phyloP scores from a whole-genome alignment of 1,284 basidiomycete genomes.

The Clitocybe nebularis region DNA sequence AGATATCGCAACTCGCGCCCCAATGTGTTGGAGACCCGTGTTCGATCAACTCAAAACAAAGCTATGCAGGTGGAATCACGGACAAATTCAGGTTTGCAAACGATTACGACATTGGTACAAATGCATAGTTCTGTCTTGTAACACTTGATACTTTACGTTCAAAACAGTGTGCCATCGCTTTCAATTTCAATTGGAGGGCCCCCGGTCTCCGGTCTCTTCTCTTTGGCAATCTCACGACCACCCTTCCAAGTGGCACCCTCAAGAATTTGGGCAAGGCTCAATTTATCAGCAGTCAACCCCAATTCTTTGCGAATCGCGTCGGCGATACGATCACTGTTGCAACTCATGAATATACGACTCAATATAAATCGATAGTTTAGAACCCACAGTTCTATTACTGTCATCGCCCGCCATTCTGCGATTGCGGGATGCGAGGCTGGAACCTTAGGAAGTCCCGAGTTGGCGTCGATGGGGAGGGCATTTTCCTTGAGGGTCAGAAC shows the following conservation, averaged over 20 bases:
- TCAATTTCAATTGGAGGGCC: slow-evolving; percentile 88
- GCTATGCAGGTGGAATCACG: too few relatives aligned
- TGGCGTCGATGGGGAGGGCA: slow-evolving; percentile 41
- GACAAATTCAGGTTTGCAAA: too few relatives aligned
- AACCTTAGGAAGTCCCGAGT: slow-evolving; percentile 57
- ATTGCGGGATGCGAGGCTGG: slow-evolving; percentile 82
- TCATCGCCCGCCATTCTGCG: slow-evolving; percentile 94
- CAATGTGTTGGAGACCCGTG: too few relatives aligned
- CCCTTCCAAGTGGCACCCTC: slow-evolving; percentile 97
- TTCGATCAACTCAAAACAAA: too few relatives aligned
- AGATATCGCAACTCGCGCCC: too few relatives aligned
- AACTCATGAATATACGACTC: neutral
- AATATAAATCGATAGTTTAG: slow-evolving; percentile 3
- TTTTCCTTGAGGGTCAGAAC: slow-evolving; percentile 62
- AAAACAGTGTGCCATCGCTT: slow-evolving; percentile 85
- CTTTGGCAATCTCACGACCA: slow-evolving; percentile 85
- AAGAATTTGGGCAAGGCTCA: slow-evolving; percentile 82
- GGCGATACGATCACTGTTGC: slow-evolving; percentile 74
- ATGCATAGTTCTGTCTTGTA: too few relatives aligned
- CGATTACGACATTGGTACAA: too few relatives aligned
- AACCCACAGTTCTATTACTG: slow-evolving; percentile 84
- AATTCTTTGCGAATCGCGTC: slow-evolving; percentile 64
- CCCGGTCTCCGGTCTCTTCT: slow-evolving; percentile 67
- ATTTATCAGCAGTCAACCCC: slow-evolving; percentile 41
- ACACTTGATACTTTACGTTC: neutral